phyloP scores from a whole-genome alignment of 2,329 filamentous ascomycete genomes.

The Alternaria gaisen region DNA sequence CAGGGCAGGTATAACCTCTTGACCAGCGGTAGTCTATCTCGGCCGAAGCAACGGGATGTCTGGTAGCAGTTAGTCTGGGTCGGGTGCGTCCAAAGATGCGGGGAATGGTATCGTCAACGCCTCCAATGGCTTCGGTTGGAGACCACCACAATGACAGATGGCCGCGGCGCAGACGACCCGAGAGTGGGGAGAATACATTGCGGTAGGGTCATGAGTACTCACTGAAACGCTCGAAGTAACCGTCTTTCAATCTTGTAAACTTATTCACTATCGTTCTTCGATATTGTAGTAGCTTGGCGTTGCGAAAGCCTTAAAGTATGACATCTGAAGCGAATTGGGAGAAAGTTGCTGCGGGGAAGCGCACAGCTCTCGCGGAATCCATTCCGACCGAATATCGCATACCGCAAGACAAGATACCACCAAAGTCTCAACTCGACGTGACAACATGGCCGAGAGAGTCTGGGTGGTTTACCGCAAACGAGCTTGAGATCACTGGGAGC shows the following conservation, averaged over 20 bases:
- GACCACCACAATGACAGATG: slow-evolving; percentile 9
- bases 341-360: slow-evolving; percentile 55
- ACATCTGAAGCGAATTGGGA: slow-evolving; percentile 51
- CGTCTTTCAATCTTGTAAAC: neutral
- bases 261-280: neutral
- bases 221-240: neutral
- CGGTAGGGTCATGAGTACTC: slow-evolving; percentile 13
- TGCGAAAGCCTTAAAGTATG: slow-evolving; percentile 5
- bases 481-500: slow-evolving; percentile 60
- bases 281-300: slow-evolving; percentile 4
- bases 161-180: slow-evolving; percentile 24
- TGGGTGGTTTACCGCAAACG: slow-evolving; percentile 66
- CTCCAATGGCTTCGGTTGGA: slow-evolving; percentile 8
- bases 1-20: slow-evolving; percentile 11
- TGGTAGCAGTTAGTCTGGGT: slow-evolving; percentile 12
- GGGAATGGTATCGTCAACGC: slow-evolving; percentile 13
- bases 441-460: slow-evolving; percentile 64
- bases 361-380: slow-evolving; percentile 55
- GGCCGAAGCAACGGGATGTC: slow-evolving; percentile 11
- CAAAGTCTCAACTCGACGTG: slow-evolving; percentile 64
- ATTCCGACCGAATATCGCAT: slow-evolving; percentile 69
- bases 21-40: slow-evolving; percentile 4
- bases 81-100: slow-evolving; percentile 6
- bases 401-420: slow-evolving; percentile 62
- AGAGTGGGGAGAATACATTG: slow-evolving; percentile 33